phyloP scores from a whole-genome alignment of 1,284 basidiomycete genomes.

The Porogramme epimiltina region DNA sequence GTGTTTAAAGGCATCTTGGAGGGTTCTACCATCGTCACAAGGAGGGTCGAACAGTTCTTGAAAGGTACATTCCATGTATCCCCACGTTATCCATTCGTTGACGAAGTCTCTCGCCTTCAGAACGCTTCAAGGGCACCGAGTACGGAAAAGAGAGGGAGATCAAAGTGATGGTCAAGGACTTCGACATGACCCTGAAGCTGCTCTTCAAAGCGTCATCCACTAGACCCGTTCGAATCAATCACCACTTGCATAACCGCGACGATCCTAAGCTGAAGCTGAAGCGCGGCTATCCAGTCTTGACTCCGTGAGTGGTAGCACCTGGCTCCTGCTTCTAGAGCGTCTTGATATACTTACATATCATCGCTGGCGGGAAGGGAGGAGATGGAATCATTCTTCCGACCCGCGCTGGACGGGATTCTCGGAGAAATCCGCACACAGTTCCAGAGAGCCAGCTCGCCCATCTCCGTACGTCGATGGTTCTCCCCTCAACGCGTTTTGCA shows the following conservation, averaged over 20 bases:
- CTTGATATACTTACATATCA: no score
- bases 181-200: constrained; percentile 44
- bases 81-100: background rate
- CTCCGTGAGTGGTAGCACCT: background rate
- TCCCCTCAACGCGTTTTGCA: background rate
- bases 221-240: constrained; percentile 31
- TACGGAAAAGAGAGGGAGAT: constrained; percentile 38
- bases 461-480: constrained; percentile 3
- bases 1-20: constrained; percentile 28
- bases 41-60: constrained; percentile 34
- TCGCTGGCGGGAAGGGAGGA: constrained; percentile 24
- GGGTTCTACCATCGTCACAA: constrained; percentile 26
- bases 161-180: constrained; percentile 36
- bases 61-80: constrained; percentile 20
- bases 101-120: constrained; percentile 22
- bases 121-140: constrained; percentile 34
- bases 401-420: constrained; percentile 37
- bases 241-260: constrained; percentile 29
- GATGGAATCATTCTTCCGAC: constrained; percentile 42
- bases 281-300: constrained; percentile 5
- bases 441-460: background rate
- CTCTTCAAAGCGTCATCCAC: background rate
- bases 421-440: constrained; percentile 36
- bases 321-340: no score
- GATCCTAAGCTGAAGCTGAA: constrained; percentile 10